Percentiles rank a stretch among this genome's conserved stretches.
Conservation (phyloP, 139 green algal genomes). For the Micromonas pusilla region DNA sequence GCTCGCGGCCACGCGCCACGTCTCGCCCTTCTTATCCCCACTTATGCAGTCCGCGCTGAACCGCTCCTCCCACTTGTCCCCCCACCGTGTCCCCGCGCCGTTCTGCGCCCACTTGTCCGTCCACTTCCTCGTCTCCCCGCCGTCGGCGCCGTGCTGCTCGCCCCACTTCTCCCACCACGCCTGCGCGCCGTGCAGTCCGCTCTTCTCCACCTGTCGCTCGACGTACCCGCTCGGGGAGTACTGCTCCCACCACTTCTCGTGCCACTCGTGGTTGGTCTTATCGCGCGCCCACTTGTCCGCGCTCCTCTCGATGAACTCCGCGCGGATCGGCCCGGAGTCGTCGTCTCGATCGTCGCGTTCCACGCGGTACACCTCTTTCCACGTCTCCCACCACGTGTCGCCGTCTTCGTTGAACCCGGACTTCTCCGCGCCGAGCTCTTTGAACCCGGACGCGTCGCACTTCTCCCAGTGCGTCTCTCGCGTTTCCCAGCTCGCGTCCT, state of each 20-base stretch:
- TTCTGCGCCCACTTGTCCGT: slow-evolving; percentile 39
- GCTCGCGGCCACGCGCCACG: neutral
- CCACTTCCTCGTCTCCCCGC: slow-evolving; percentile 18
- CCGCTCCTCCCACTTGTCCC: slow-evolving; percentile 46
- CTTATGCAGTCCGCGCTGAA: slow-evolving; percentile 11
- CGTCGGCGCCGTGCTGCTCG: neutral
- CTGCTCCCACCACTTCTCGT: slow-evolving; percentile 27
- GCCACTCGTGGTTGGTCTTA: slow-evolving; percentile 13
- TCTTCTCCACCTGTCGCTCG: slow-evolving; percentile 19
- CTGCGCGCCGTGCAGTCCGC: slow-evolving; percentile 8
- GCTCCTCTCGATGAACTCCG: slow-evolving; percentile 28
- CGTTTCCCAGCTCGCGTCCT: neutral
- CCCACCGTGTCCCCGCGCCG: slow-evolving; percentile 35
- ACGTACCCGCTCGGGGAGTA: neutral
- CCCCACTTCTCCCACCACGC: slow-evolving; percentile 32
- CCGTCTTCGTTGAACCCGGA: slow-evolving; percentile 6
- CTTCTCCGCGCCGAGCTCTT: slow-evolving; percentile 25
- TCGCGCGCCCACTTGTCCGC: slow-evolving; percentile 28
- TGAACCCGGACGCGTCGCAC: slow-evolving; percentile 16
- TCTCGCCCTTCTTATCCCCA: slow-evolving; percentile 5
- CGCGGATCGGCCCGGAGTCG: neutral
- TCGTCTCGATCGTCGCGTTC: neutral
- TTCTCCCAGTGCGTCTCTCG: slow-evolving; percentile 24
- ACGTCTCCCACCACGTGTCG: slow-evolving; percentile 28
- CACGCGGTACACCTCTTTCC: slow-evolving; percentile 1